Percentiles rank a stretch among this genome's conserved stretches.
Evolutionary conservation across 345 rosid species (phyloP).

Genomic region (Mallotus nudiflorus): DNA sequence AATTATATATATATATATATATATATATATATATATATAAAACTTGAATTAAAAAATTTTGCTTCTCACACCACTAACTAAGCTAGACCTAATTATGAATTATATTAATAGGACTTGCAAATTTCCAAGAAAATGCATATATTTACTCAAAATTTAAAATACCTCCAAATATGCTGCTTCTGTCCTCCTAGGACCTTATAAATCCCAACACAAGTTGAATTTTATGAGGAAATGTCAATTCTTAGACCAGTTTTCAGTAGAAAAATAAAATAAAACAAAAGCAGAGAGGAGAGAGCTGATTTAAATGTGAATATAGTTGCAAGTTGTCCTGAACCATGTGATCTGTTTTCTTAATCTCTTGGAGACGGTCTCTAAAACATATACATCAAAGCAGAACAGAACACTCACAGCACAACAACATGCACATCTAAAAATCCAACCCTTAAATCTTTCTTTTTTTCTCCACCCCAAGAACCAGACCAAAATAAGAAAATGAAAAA

Average conservation of each 20-base stretch:
- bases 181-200: background rate
- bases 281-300: background rate
- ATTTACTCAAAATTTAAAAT: no score
- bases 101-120: no score
- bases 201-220: no score
- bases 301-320: constrained; percentile 19
- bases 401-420: background rate
- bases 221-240: no score
- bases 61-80: no score
- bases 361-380: constrained; percentile 11
- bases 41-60: no score
- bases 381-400: constrained; percentile 14
- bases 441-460: background rate
- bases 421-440: background rate
- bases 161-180: no score
- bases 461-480: background rate
- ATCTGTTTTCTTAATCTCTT: constrained; percentile 13
- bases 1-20: no score
- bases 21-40: no score
- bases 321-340: constrained; percentile 34
- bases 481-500: constrained; percentile 9
- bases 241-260: no score
- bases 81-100: no score
- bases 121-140: no score
- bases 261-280: background rate